Evolutionary conservation across 768 basidiomycete species (phyloP).

Genomic region (Tricholoma saponaceum): DNA sequence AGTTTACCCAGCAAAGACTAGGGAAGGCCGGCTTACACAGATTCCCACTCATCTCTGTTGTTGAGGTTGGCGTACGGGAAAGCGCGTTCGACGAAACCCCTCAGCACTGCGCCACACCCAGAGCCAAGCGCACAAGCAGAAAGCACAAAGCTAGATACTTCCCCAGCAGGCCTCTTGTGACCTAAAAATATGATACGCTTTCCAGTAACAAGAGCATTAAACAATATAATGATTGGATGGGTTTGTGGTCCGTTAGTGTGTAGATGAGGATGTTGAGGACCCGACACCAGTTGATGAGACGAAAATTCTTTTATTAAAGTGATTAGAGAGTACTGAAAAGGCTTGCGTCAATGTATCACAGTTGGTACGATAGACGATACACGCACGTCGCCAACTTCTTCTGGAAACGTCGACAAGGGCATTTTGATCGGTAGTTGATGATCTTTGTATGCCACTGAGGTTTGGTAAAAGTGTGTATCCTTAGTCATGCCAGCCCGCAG

Average conservation of each 20-base stretch:
- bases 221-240: constrained; percentile 91
- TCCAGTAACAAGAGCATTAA: constrained; percentile 93
- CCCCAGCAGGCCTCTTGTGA: constrained; percentile 82
- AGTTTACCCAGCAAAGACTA: background rate
- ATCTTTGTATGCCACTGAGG: constrained; percentile 77
- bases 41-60: constrained; percentile 87
- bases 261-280: constrained; percentile 85
- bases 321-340: constrained; percentile 80
- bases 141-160: constrained; percentile 88
- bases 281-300: constrained; percentile 52
- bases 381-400: constrained; percentile 94
- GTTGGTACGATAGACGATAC: background rate
- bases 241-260: constrained; percentile 90
- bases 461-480: constrained; percentile 95
- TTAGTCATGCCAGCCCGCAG: constrained; percentile 51
- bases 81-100: constrained; percentile 86
- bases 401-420: constrained; percentile 83
- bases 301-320: constrained; percentile 83
- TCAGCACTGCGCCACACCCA: constrained; percentile 79
- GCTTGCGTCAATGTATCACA: background rate
- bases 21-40: constrained; percentile 53
- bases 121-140: constrained; percentile 92
- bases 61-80: constrained; percentile 94
- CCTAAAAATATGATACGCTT: constrained; percentile 97
- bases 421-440: constrained; percentile 87